These are phyloP conservation scores for Hypomontagnella submonticulosa DNA, from an alignment of 495 filamentous ascomycete species.

Conservation along the genomic window DNA sequence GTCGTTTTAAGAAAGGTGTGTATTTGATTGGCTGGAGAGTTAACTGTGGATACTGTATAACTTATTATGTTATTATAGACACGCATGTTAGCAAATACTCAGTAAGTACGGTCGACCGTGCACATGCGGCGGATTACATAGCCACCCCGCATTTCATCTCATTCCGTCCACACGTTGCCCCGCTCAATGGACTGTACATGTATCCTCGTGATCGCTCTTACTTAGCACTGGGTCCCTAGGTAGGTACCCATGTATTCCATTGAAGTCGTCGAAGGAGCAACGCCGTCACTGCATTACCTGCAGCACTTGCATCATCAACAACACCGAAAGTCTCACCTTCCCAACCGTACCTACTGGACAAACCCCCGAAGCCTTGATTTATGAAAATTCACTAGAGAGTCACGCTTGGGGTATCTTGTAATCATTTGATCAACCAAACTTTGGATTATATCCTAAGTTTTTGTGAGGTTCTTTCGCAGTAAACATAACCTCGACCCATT, in stretches of 20 bases:
- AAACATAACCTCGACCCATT: constrained; percentile 1
- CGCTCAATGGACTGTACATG: constrained; percentile 36
- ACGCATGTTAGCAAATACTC: no score
- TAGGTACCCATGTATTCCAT: constrained; percentile 27
- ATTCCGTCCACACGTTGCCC: constrained; percentile 34
- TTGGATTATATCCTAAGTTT: not conserved
- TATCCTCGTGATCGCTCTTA: constrained; percentile 43
- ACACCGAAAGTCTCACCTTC: not conserved
- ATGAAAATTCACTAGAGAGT: not conserved
- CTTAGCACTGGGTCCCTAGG: constrained; percentile 26
- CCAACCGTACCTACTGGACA: not conserved
- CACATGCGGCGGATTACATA: not conserved
- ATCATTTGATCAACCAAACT: not conserved
- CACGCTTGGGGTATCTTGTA: not conserved
- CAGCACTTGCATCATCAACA: constrained; percentile 8
- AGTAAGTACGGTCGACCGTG: no score
- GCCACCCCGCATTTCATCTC: constrained; percentile 38
- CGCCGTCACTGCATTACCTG: constrained; percentile 2
- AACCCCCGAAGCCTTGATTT: not conserved
- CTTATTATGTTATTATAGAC: no score
- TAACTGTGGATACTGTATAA: no score
- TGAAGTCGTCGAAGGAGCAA: not conserved
- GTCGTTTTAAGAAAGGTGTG: no score
- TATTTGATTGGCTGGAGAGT: no score
- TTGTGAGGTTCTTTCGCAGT: constrained; percentile 1